Evolutionary conservation across 2,329 filamentous ascomycete species (phyloP).

Genomic region (Sphaceloma murrayae): DNA sequence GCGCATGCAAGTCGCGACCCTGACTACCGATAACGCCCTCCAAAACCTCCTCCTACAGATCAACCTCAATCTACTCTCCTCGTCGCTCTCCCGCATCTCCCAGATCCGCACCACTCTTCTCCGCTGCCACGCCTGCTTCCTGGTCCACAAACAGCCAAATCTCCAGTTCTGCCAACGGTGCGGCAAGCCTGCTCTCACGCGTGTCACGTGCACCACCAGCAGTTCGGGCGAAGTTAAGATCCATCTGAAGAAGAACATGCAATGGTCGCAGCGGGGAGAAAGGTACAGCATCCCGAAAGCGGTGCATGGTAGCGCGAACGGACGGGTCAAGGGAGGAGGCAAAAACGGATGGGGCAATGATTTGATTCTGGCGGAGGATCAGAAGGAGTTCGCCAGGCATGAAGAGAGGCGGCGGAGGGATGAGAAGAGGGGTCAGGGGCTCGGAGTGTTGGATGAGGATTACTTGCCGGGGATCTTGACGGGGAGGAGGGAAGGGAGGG

Average conservation of each 20-base stretch:
- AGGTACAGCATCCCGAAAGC: slow-evolving; percentile 90
- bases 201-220: slow-evolving; percentile 78
- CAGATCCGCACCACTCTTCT: slow-evolving; percentile 81
- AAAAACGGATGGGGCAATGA: slow-evolving; percentile 79
- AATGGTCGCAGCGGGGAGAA: slow-evolving; percentile 91
- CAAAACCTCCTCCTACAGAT: slow-evolving; percentile 93
- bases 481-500: slow-evolving; percentile 56
- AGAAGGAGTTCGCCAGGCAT: slow-evolving; percentile 76
- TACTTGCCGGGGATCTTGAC: slow-evolving; percentile 78
- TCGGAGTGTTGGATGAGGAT: slow-evolving; percentile 87
- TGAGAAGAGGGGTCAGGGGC: slow-evolving; percentile 45
- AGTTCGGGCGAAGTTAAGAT: slow-evolving; percentile 70
- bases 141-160: slow-evolving; percentile 68
- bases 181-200: slow-evolving; percentile 75
- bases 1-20: slow-evolving; percentile 74
- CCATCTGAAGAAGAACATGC: slow-evolving; percentile 88
- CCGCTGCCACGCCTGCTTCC: slow-evolving; percentile 89
- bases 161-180: slow-evolving; percentile 91
- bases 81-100: slow-evolving; percentile 67
- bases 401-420: slow-evolving; percentile 52
- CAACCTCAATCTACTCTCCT: slow-evolving; percentile 81
- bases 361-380: slow-evolving; percentile 83
- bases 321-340: slow-evolving; percentile 63
- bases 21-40: slow-evolving; percentile 95
- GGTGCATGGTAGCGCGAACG: slow-evolving; percentile 67